Evolutionary conservation across 139 green algal genomes (phyloP), one percentile per base, ranked within the genome.

Genomic region (Raphidocelis subcapitata): DNA sequence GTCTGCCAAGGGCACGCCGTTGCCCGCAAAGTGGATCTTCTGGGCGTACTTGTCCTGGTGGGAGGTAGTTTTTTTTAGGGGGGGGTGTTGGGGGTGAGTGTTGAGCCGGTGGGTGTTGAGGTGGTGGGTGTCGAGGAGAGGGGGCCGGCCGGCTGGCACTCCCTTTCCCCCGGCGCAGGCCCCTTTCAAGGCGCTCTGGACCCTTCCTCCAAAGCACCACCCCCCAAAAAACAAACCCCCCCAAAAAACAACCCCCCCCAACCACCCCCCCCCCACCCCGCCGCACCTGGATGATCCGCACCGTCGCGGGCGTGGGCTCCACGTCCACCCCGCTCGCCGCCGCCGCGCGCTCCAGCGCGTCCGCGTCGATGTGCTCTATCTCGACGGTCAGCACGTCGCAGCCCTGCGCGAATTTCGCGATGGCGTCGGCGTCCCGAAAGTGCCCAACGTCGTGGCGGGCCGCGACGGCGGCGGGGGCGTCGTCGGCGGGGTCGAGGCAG

Each of bases 331-430:
- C 72, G 52, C 36, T 66, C 5, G 32, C 24, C 32, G 20, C 31
- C 35, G 81, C 69, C 84, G 76, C 89, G 29, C 79, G 81, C 73
- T 95, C 79, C 60, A 99, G 74, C 16, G 93, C 91, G 47, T 93
- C 85, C 4, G 87, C 87, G 79, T 98, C 86, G 24, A 99, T 86
- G 83, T 99, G 95, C 83, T 99, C 96, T 62, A 99, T 99, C 83
- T 99, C 96, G 33, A 97, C 94, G 2, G 96, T 99, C 71, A 99
- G 72, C 24, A 99, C 86, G 75, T 96, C 91, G 41, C 91, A 86
- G 29, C 78, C 81, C 57, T 76, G 21, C 0, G 92, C 91, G 73
- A 98, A 98, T 2, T 76, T 36, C 56, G 76, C 52, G 21, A 99
- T 90, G 26, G 84, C 84, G 8, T 78, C 83, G 0, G 81, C 76